Evolutionary conservation across 768 basidiomycete species (phyloP), one percentile per base, ranked within the genome.

Genomic region (Tubosaeta sp.): DNA sequence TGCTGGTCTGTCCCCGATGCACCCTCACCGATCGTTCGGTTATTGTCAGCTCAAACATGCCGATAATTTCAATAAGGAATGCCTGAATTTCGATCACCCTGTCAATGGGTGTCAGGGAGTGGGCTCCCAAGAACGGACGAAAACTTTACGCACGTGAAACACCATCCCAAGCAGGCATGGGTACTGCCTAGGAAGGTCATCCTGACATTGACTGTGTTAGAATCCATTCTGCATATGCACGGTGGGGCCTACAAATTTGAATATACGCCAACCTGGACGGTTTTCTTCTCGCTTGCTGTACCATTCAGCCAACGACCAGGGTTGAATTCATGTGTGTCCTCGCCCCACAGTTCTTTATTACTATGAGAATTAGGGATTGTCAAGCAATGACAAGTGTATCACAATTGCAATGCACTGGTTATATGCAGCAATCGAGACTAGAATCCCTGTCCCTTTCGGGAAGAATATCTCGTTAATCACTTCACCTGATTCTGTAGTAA

Each of bases 61-160:
- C 65, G 37, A 84, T 51, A 19, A 82, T 68, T 59, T 83, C 81
- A 19, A 78, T 73, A 16, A 84, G 59, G 65, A 86, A 82, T 0
- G 76, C 72, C 55, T 85, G 83, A 14, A 84, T 61, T 61, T 86
- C 82, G 37, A 75, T 60, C 0, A 82, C 59, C 5, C 71, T 73
- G 55, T 39, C 29, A 29, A 29, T 29, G 6, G 29, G 2, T 9
- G 29, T 9, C 9, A 16, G 14, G 5, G 3, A 16, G 16, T 16
- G 14, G 5, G 34, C 6, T 5, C 12, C 11, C 12, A 34, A 35
- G 9, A 9, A 5, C 38, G 3, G 11, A 16, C 6, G 38, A 3
- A 1, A 39, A 39, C 22, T 3, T 22, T 29, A 9, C 29, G 29
- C 29, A 17, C 9, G 38, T 2, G 10, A 17, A 39, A 11, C 19